Evolutionary conservation across 2,329 filamentous ascomycete genomes (phyloP).

Genomic region (Phyllosticta capitalensis): DNA sequence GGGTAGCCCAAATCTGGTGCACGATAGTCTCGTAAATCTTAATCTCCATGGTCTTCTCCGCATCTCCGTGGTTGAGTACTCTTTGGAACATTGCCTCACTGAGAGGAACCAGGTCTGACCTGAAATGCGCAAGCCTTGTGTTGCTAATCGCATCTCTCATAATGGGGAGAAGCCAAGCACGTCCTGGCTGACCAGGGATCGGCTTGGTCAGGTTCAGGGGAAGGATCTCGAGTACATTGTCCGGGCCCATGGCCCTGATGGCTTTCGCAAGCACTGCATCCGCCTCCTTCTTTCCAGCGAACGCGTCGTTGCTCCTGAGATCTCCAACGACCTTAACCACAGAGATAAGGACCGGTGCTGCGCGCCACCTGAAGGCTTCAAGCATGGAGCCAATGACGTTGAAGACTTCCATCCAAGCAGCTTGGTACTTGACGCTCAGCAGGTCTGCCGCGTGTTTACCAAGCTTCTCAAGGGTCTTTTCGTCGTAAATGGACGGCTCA

Average conservation of each 20-base stretch:
- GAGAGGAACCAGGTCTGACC: conserved; percentile 73
- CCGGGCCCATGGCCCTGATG: conserved; percentile 81
- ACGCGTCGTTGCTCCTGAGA: conserved; percentile 76
- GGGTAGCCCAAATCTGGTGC: conserved; percentile 85
- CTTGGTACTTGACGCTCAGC: conserved; percentile 83
- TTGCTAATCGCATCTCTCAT: conserved; percentile 85
- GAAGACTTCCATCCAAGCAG: conserved; percentile 92
- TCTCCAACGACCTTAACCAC: conserved; percentile 76
- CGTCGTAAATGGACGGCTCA: conserved; percentile 85
- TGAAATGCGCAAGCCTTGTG: conserved; percentile 78
- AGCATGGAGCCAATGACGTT: conserved; percentile 81
- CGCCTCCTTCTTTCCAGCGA: conserved; percentile 88
- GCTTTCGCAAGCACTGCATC: conserved; percentile 84
- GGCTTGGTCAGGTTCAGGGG: conserved; percentile 79
- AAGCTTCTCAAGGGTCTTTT: conserved; percentile 78
- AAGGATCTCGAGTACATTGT: conserved; percentile 69
- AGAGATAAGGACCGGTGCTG: conserved; percentile 66
- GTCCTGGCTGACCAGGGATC: conserved; percentile 65
- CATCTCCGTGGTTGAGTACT: conserved; percentile 70
- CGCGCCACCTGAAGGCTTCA: conserved; percentile 74
- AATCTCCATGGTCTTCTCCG: conserved; percentile 86
- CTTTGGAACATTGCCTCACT: conserved; percentile 85
- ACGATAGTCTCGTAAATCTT: conserved; percentile 98
- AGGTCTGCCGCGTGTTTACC: conserved; percentile 63
- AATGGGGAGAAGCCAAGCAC: conserved; percentile 91